Evolutionary conservation across 768 basidiomycete genomes (phyloP).

Genomic region (Phanerochaete sordida): DNA sequence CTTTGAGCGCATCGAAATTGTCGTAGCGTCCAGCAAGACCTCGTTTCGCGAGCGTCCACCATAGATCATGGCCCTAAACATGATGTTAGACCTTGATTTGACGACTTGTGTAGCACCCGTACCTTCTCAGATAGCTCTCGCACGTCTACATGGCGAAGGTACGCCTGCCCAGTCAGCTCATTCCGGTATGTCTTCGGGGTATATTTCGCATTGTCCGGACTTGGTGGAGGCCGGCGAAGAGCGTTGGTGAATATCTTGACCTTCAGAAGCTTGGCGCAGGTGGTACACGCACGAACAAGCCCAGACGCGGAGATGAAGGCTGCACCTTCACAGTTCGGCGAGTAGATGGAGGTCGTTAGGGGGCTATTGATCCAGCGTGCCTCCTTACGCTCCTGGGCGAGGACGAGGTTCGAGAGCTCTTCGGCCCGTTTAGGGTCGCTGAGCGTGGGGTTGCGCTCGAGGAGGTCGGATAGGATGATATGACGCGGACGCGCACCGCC

Average conservation of each 20-base stretch:
- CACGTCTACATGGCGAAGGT: not conserved
- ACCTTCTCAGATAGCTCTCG: constrained; percentile 6
- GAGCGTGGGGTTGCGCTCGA: too few species aligned
- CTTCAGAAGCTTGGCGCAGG: not conserved
- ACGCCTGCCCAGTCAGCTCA: not conserved
- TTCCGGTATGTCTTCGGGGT: constrained; percentile 4
- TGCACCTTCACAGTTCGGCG: too few species aligned
- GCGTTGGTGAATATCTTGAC: not conserved
- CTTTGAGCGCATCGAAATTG: not conserved
- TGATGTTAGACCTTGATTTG: not conserved
- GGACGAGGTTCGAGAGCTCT: too few species aligned
- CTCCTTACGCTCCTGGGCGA: too few species aligned
- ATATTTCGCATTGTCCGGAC: not conserved
- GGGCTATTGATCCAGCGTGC: too few species aligned
- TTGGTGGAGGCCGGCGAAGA: not conserved
- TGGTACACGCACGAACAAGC: not conserved
- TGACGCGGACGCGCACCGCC: too few species aligned
- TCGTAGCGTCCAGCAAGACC: not conserved
- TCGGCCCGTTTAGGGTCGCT: too few species aligned
- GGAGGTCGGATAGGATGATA: too few species aligned
- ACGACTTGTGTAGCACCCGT: not conserved
- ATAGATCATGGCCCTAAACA: not conserved
- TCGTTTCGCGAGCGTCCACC: not conserved
- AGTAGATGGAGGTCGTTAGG: too few species aligned
- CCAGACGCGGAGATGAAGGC: not conserved